phyloP scores from a whole-genome alignment of 2,329 filamentous ascomycete genomes.

The Fusarium pseudonygamai region DNA sequence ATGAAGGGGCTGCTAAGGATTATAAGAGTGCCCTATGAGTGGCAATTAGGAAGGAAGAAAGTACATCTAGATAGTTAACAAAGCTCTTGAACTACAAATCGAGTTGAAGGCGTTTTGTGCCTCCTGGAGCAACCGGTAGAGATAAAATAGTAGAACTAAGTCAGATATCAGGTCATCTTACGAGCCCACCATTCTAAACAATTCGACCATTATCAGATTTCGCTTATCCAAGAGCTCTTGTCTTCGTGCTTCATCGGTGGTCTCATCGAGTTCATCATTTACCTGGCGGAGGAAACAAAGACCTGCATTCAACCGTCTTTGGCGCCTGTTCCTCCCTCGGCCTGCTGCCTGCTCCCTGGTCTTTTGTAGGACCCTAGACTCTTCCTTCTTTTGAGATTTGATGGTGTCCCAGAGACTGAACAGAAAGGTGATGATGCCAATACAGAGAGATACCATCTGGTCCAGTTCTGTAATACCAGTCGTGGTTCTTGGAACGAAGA shows the following conservation, averaged over 20 bases:
- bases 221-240: not conserved
- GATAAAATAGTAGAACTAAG: not conserved
- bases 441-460: not conserved
- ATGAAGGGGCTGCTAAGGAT: constrained; percentile 17
- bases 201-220: not conserved
- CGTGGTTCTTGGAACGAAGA: not conserved
- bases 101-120: not conserved
- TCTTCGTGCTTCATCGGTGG: not conserved
- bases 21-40: not conserved
- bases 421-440: not conserved
- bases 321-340: not conserved
- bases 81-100: not conserved
- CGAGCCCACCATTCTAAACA: not conserved
- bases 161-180: not conserved
- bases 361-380: not conserved
- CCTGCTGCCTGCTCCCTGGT: not conserved
- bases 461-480: not conserved
- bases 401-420: not conserved
- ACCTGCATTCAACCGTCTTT: not conserved
- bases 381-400: not conserved
- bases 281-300: not conserved
- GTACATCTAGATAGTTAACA: not conserved
- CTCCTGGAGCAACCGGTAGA: not conserved
- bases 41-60: not conserved
- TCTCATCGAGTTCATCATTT: not conserved